These are phyloP conservation scores for Ogataea pini DNA, from an alignment of 805 yeast genomes.

Conservation along the genomic window DNA sequence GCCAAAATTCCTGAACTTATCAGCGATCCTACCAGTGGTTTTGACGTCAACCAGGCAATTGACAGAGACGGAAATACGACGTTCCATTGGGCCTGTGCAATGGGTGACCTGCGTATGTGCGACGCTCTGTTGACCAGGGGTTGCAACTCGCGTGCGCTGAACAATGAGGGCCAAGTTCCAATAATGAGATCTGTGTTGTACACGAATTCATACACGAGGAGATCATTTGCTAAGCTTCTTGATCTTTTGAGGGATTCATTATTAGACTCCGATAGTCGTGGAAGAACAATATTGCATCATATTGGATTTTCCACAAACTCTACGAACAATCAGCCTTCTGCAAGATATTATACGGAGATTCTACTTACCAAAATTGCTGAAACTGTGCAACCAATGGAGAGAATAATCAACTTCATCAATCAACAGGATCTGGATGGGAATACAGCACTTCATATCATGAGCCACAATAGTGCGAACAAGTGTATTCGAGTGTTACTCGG, in stretches of 20 bases:
- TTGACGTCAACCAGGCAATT: slow-evolving; percentile 74
- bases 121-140: slow-evolving; percentile 76
- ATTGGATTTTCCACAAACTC: slow-evolving; percentile 70
- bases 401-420: slow-evolving; percentile 57
- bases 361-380: slow-evolving; percentile 73
- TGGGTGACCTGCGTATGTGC: slow-evolving; percentile 80
- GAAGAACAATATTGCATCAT: slow-evolving; percentile 83
- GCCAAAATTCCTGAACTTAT: slow-evolving; percentile 61
- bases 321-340: slow-evolving; percentile 71
- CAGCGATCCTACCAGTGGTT: slow-evolving; percentile 60
- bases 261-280: slow-evolving; percentile 71
- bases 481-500: slow-evolving; percentile 46
- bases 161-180: slow-evolving; percentile 82
- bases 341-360: slow-evolving; percentile 78
- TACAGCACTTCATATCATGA: slow-evolving; percentile 55
- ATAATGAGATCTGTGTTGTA: slow-evolving; percentile 81
- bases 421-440: slow-evolving; percentile 60
- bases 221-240: slow-evolving; percentile 76
- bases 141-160: slow-evolving; percentile 61
- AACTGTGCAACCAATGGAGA: slow-evolving; percentile 54
- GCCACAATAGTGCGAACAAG: slow-evolving; percentile 45
- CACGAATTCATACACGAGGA: slow-evolving; percentile 81
- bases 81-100: slow-evolving; percentile 97
- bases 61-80: slow-evolving; percentile 95
- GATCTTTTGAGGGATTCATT: slow-evolving; percentile 75